These are phyloP conservation scores for Wickerhamiella musiphila DNA, from an alignment of 805 yeast species.

Conservation along the genomic window DNA sequence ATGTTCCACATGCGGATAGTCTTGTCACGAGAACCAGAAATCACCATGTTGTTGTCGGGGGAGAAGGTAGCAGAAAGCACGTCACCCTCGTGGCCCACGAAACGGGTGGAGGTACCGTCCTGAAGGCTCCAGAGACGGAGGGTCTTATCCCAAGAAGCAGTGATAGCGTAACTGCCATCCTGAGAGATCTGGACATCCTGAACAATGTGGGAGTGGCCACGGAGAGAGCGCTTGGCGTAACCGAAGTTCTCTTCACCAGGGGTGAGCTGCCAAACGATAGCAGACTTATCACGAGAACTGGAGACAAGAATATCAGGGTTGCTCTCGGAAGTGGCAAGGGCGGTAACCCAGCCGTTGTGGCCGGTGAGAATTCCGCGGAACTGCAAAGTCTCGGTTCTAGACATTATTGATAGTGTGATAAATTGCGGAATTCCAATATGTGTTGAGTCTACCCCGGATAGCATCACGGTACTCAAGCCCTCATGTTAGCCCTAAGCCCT, in stretches of 20 bases:
- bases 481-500: slow-evolving; percentile 4
- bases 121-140: slow-evolving; percentile 95
- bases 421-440: slow-evolving; percentile 1
- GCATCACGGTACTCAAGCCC: slow-evolving; percentile 7
- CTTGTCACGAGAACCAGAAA: slow-evolving; percentile 97
- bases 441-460: slow-evolving; percentile 6
- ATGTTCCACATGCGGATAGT: slow-evolving; percentile 99
- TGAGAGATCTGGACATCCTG: slow-evolving; percentile 95
- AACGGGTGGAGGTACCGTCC: slow-evolving; percentile 87
- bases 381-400: slow-evolving; percentile 72
- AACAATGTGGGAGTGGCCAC: slow-evolving; percentile 98
- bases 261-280: slow-evolving; percentile 93
- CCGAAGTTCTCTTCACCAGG: slow-evolving; percentile 96
- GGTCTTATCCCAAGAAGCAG: slow-evolving; percentile 99
- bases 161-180: slow-evolving; percentile 94
- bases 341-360: slow-evolving; percentile 70
- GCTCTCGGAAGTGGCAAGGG: slow-evolving; percentile 93
- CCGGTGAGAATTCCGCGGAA: slow-evolving; percentile 99
- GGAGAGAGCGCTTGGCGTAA: slow-evolving; percentile 92
- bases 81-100: slow-evolving; percentile 96
- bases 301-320: slow-evolving; percentile 97
- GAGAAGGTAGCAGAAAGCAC: slow-evolving; percentile 95
- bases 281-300: slow-evolving; percentile 97
- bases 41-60: slow-evolving; percentile 91
- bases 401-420: slow-evolving; percentile 12